Evolutionary conservation across 371 early-diverging fungal genomes (phyloP).

Genomic region (Encephalitozoon hellem): DNA sequence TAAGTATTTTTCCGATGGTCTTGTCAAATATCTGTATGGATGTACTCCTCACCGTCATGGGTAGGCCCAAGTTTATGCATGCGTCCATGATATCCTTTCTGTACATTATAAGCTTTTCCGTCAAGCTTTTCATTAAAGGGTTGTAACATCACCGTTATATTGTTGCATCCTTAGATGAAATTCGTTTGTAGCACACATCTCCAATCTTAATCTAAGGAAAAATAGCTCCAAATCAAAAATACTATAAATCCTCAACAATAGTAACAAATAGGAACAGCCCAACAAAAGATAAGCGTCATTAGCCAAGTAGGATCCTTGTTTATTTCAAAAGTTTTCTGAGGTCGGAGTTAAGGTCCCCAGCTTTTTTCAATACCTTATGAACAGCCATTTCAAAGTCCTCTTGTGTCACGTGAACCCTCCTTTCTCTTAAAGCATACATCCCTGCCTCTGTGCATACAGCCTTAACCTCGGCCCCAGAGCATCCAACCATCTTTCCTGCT

Average conservation of each 20-base stretch:
- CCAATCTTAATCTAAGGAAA: neutral
- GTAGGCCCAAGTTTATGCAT: neutral
- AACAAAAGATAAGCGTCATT: neutral
- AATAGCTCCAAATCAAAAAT: neutral
- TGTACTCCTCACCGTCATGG: constrained; percentile 33
- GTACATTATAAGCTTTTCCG: neutral
- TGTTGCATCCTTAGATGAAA: neutral
- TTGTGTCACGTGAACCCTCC: constrained; percentile 94
- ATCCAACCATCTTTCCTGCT: constrained; percentile 82
- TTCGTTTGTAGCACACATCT: constrained; percentile 1
- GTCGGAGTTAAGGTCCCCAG: constrained; percentile 43
- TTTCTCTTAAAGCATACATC: constrained; percentile 98
- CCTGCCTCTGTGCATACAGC: constrained; percentile 99
- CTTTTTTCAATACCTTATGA: constrained; percentile 72
- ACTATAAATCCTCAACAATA: neutral
- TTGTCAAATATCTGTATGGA: constrained; percentile 19
- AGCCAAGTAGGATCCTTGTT: constrained; percentile 6
- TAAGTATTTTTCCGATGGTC: neutral
- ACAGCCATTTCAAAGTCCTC: constrained; percentile 99
- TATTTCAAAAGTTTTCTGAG: constrained; percentile 59
- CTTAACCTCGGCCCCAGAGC: constrained; percentile 94
- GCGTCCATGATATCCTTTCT: neutral
- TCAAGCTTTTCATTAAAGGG: neutral
- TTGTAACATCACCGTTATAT: neutral
- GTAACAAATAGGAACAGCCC: neutral